Conservation (phyloP, 2,329 filamentous ascomycete species). For the Trichoderma cornu-damae region DNA sequence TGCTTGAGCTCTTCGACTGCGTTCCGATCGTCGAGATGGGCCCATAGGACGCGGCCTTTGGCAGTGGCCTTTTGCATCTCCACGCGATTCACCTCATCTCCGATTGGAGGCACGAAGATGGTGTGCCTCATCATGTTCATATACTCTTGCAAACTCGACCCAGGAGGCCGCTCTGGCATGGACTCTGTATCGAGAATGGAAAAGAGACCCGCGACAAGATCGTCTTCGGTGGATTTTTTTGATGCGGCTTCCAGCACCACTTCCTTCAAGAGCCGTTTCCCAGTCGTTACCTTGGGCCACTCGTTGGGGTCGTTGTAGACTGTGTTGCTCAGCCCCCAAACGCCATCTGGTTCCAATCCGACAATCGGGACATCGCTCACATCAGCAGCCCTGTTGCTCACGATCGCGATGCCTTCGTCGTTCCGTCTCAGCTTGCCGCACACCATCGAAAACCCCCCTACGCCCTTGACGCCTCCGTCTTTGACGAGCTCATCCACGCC, state of each 20-base stretch:
- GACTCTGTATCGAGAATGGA: conserved; percentile 53
- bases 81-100: conserved; percentile 41
- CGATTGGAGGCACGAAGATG: conserved; percentile 58
- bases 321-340: conserved; percentile 59
- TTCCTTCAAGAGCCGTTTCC: conserved; percentile 43
- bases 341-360: conserved; percentile 45
- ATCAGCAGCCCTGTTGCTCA: conserved; percentile 55
- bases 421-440: conserved; percentile 53
- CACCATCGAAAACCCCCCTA: conserved; percentile 63
- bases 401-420: conserved; percentile 51
- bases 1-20: conserved; percentile 34
- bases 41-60: conserved; percentile 36
- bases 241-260: conserved; percentile 39
- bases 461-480: conserved; percentile 50
- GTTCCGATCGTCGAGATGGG: conserved; percentile 33
- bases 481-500: conserved; percentile 51
- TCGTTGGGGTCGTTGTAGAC: conserved; percentile 47
- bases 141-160: conserved; percentile 48
- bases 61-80: conserved; percentile 42
- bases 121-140: conserved; percentile 51
- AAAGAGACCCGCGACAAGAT: conserved; percentile 49
- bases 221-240: conserved; percentile 39
- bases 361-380: conserved; percentile 55
- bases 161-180: conserved; percentile 40
- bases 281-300: conserved; percentile 59